These are phyloP conservation scores for Clathrospora elynae DNA, from an alignment of 2,329 filamentous ascomycete genomes.

Conservation along the genomic window DNA sequence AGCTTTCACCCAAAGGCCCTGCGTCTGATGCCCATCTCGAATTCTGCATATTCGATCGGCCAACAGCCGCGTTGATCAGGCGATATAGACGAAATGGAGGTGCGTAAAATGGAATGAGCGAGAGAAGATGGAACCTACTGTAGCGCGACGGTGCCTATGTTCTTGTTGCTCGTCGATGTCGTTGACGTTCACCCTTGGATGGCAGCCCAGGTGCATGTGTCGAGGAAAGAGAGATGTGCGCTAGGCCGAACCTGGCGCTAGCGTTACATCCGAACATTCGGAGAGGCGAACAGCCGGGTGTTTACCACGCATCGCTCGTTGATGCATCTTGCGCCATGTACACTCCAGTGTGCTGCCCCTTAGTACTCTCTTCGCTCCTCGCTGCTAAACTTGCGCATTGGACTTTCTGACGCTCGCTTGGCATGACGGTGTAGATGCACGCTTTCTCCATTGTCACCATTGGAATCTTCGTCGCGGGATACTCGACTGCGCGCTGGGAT, in stretches of 20 bases:
- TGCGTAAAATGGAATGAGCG: background rate
- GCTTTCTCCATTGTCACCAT: slow-evolving; percentile 94
- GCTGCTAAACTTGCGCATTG: slow-evolving; percentile 1
- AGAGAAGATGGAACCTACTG: slow-evolving; percentile 1
- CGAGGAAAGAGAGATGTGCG: slow-evolving; percentile 4
- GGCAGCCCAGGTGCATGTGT: background rate
- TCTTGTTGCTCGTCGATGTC: background rate
- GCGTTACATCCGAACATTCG: slow-evolving; percentile 6
- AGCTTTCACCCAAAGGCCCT: slow-evolving; percentile 1
- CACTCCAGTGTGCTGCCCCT: slow-evolving; percentile 14
- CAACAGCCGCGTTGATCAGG: slow-evolving; percentile 11
- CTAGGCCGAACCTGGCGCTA: slow-evolving; percentile 10
- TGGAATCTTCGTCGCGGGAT: slow-evolving; percentile 98
- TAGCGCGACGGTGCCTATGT: background rate
- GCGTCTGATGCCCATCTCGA: slow-evolving; percentile 24
- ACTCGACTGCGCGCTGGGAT: slow-evolving; percentile 99
- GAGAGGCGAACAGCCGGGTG: slow-evolving; percentile 8
- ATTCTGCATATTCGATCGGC: slow-evolving; percentile 19
- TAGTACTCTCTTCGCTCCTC: slow-evolving; percentile 5
- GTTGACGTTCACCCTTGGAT: background rate
- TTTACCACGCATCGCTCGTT: slow-evolving; percentile 6
- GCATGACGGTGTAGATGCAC: slow-evolving; percentile 73
- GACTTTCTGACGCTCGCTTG: slow-evolving; percentile 17
- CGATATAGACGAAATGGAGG: slow-evolving; percentile 6
- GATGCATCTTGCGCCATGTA: slow-evolving; percentile 22